Evolutionary conservation across 176 grass and related monocot genomes (phyloP), one percentile per base, ranked within the genome.

Genomic region (Carex kokanica): DNA sequence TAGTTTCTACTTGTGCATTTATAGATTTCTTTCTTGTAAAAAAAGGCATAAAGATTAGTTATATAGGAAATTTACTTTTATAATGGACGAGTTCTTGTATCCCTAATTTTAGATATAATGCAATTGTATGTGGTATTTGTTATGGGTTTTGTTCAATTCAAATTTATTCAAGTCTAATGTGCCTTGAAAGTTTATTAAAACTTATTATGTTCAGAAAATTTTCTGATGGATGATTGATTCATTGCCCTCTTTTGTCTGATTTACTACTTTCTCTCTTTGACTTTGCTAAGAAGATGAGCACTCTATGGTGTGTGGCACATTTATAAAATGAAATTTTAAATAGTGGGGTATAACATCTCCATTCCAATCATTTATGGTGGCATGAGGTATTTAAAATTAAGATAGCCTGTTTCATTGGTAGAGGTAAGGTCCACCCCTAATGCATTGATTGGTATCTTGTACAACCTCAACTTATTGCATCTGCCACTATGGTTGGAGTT

Each of bases 21-120:
- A 82, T 82, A 82, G 57, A 82, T 43, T 67, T 82, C 34, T 66
- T 82, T 82, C 40, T 82, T 82, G 80, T 82, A 82, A 65, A 63
- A 65, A 82, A 82, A 54, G 32, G 40, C 62, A 65, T 53, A 82
- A 67, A 23, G 60, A 67, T 82, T 82, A 82, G 32, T 24, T 13
- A 82, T 82, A 82, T 49, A 82, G 58, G 36, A 78, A 78, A 18
- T 78, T 77, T 32, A 31, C 55, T 56, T 55, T 55, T 56, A 78
- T 55, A 78, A 29, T 16, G 51, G 36, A 81, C 5, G 78, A 81
- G 55, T 41, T 21, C 6, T 63, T 47, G 27, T 81, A 81, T 64
- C 64, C 20, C 56, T 45, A 81, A 63, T 63, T 81, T 81, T 45
- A 78, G 49, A 78, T 41, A 71, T 29, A 78, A 78, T 54, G 73